Conservation (phyloP, 2,329 filamentous ascomycete genomes). For the Aureobasidium mangrovei region DNA sequence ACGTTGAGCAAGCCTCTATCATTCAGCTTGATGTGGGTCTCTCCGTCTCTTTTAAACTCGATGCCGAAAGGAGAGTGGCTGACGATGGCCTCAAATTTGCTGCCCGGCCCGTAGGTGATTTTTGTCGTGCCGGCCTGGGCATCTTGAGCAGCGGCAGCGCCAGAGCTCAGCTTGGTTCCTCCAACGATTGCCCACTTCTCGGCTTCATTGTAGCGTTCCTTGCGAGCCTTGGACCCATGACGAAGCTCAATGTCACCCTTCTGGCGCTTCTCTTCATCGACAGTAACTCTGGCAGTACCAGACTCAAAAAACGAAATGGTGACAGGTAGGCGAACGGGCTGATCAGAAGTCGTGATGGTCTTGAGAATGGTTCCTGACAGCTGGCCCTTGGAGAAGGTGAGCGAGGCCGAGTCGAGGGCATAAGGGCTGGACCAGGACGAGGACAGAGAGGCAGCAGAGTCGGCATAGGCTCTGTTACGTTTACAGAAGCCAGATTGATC, state of each 20-base stretch:
- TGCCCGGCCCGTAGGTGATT: slow-evolving; percentile 68
- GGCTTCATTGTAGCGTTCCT: slow-evolving; percentile 90
- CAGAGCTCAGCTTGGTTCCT: slow-evolving; percentile 62
- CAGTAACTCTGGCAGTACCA: slow-evolving; percentile 73
- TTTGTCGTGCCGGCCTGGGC: slow-evolving; percentile 59
- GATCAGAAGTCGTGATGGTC: slow-evolving; percentile 54
- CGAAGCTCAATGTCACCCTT: slow-evolving; percentile 83
- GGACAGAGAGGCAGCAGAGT: slow-evolving; percentile 53
- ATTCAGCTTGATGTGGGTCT: slow-evolving; percentile 79
- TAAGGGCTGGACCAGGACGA: slow-evolving; percentile 76
- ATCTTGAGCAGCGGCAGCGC: slow-evolving; percentile 58
- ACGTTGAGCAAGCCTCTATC: slow-evolving; percentile 82
- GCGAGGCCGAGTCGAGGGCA: slow-evolving; percentile 59
- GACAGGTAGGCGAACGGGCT: slow-evolving; percentile 70
- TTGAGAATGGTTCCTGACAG: slow-evolving; percentile 78
- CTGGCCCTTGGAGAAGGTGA: slow-evolving; percentile 70
- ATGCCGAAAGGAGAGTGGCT: slow-evolving; percentile 74
- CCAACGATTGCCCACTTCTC: slow-evolving; percentile 81
- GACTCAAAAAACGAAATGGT: slow-evolving; percentile 84
- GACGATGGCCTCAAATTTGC: slow-evolving; percentile 73
- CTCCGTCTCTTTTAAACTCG: slow-evolving; percentile 76
- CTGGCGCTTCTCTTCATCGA: slow-evolving; percentile 85
- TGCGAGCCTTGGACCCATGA: slow-evolving; percentile 73
- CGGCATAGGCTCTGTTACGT: slow-evolving; percentile 83
- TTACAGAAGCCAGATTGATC: slow-evolving; percentile 94